Percentiles rank a stretch among this genome's conserved stretches.
Evolutionary conservation across 192 early-diverging fungal species (phyloP).

Genomic region (Entomortierella lignicola): DNA sequence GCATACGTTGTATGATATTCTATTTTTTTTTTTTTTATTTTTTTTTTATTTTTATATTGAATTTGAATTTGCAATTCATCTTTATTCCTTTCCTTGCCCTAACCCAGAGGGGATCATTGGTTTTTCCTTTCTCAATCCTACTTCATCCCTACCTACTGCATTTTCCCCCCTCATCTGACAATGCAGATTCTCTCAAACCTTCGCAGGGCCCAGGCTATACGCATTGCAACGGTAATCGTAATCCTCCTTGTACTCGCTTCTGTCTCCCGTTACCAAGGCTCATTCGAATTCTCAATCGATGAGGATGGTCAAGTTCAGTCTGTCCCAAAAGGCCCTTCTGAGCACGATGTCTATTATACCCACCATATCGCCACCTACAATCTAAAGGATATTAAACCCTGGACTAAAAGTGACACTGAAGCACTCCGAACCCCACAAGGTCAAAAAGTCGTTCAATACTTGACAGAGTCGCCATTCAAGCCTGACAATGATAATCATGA

Average conservation of each 20-base stretch:
- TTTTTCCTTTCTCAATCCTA: not conserved
- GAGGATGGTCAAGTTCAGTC: conserved; percentile 50
- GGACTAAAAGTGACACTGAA: conserved; percentile 31
- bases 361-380: conserved; percentile 48
- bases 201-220: conserved; percentile 32
- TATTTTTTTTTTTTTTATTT: not conserved
- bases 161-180: not conserved
- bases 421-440: conserved; percentile 29
- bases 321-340: not conserved
- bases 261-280: conserved; percentile 45
- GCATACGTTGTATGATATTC: too few relatives aligned
- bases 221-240: conserved; percentile 17
- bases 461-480: conserved; percentile 29
- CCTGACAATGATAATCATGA: not conserved
- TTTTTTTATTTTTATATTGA: not conserved
- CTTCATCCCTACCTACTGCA: not conserved
- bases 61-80: too few relatives aligned
- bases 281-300: conserved; percentile 42
- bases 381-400: conserved; percentile 29
- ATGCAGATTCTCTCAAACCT: not conserved
- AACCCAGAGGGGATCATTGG: not conserved
- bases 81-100: not conserved
- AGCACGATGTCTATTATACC: conserved; percentile 31
- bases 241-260: conserved; percentile 40
- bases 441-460: conserved; percentile 21